Evolutionary conservation across 1,139 yeast genomes (phyloP), one percentile per base, ranked within the genome.

Genomic region (Saccharomyces hybrid): DNA sequence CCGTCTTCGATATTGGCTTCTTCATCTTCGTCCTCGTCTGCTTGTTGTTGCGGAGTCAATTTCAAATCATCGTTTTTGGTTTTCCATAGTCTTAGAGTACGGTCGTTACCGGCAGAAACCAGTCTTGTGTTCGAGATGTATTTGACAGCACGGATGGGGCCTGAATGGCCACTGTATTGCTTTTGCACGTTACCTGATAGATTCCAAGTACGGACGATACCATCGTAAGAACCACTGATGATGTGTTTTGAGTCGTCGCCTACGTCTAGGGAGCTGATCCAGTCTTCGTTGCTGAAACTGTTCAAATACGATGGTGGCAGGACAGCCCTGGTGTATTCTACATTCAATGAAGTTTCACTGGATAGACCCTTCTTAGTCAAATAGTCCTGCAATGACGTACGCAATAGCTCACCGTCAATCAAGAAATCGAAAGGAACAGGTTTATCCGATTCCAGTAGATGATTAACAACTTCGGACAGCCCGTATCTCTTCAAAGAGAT

Each of bases 341-440:
- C 75, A 38, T 83, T 83, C 57, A 93, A 72, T 55, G 85, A 82
- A 0, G 89, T 81, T 78, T 93, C 99, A 50, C 84, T 79, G 4
- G 97, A 88, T 52, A 91, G 76, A 6, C 93, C 98, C 58, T 88
- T 81, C 55, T 80, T 75, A 23, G 82, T 77, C 63, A 93, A 75
- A 71, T 91, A 91, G 25, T 86, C 95, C 54, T 88, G 86, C 55
- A 93, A 75, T 1, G 96, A 84, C 1, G 86, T 79, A 61, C 95
- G 83, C 57, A 91, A 74, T 55, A 90, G 75, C 34, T 83, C 83
- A 19, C 97, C 96, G 65, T 91, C 93, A 55, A 91, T 81, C 60
- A 95, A 78, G 72, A 93, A 95, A 68, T 93, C 98, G 72, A 93
- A 93, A 25, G 98, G 98, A 51, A 90, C 81, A 1, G 95, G 84